Conservation (phyloP, 83 land plant species). For the Picea engelmannii region DNA sequence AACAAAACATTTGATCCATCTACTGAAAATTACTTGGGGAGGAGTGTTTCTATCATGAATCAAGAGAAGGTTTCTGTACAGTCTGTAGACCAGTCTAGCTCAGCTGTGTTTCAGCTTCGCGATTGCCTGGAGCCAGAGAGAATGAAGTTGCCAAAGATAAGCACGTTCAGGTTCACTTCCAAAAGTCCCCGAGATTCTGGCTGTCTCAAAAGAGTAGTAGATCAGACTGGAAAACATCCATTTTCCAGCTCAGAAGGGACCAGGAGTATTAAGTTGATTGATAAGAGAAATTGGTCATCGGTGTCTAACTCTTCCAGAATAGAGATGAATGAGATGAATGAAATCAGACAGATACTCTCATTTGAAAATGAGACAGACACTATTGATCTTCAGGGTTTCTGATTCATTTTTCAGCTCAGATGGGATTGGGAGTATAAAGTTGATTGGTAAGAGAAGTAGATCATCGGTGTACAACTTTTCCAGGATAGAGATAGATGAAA, state of each 20-base stretch:
- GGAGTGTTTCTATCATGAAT: neutral
- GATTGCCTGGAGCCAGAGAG: neutral
- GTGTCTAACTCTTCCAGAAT: neutral
- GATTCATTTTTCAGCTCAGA: neutral
- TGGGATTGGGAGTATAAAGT: neutral
- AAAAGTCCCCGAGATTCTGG: conserved; percentile 1
- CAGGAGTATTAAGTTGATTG: neutral
- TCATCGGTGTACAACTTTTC: neutral
- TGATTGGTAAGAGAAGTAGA: neutral
- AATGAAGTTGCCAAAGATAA: neutral
- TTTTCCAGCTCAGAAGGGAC: neutral
- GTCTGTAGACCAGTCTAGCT: neutral
- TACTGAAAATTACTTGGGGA: neutral
- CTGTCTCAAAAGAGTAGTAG: neutral
- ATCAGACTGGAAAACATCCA: neutral
- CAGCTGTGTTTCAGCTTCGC: neutral
- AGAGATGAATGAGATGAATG: neutral
- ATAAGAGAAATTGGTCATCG: neutral
- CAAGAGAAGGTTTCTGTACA: neutral
- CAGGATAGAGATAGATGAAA: neutral
- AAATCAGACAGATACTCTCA: neutral
- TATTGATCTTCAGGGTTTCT: conserved; percentile 1
- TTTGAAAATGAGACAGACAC: conserved; percentile 3
- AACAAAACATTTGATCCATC: neutral
- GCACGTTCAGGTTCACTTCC: neutral